Evolutionary conservation across 1,284 basidiomycete genomes (phyloP), one percentile per base, ranked within the genome.

Genomic region (Papiliotrema terrestris): DNA sequence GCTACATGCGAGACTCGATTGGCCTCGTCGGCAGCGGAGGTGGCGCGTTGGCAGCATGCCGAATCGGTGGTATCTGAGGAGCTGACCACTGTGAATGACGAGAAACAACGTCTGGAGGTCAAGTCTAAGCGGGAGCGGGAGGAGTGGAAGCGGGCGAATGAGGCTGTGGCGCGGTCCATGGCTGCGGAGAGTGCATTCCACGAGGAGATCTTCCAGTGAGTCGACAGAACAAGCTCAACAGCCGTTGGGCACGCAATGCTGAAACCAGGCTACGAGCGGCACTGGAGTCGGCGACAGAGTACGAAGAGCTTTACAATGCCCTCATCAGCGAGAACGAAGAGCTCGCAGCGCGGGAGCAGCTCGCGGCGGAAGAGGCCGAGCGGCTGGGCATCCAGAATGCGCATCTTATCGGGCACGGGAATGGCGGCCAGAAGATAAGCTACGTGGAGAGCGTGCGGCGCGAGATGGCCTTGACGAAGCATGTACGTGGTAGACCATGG

Each of bases 171-270:
- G 45, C 52, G 69, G 52, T 45, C 53, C 23, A 60, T 68, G 42
- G 45, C 60, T 35, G 70, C 73, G 2, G 66, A 68, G 32, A 58
- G 59, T 13, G 61, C 65, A 15, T 45, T 73, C 51, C 69, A 69
- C 25, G 64, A 68, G 50, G 71, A 75, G 45, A 56, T 72, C 8
- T 49, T 60, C 37, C 52, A 60, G 73, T 75, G 51, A 64, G 72
- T 65, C 15, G 53, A 19, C 6, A 13, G n/a, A 2, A 41, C 29
- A 17, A 44, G 25, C n/a, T n/a, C n/a, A n/a, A n/a, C n/a, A n/a
- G n/a, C n/a, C 19, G 5, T 47, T 3, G n/a, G n/a, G 19, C n/a
- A 20, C 19, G n/a, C 20, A n/a, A 36, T 11, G 46, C 44, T 50
- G 50, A 20, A 15, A n/a, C 39, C 50, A 70, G 68, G 22, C 49